phyloP scores from a whole-genome alignment of 352 stramenopile genomes.

The Thalassiosira mediterranea region DNA sequence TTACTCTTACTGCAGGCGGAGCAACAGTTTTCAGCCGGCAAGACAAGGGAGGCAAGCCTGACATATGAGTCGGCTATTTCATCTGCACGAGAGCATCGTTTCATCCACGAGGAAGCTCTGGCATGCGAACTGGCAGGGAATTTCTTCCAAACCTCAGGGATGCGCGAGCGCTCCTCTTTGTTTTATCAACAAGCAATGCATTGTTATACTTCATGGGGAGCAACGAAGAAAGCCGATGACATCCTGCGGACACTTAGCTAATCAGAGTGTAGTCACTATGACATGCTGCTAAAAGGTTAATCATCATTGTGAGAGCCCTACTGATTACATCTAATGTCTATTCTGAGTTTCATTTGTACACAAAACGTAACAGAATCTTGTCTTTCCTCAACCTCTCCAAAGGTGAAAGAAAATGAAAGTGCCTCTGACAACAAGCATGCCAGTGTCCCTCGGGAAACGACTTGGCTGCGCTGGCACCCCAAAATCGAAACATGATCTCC shows the following conservation, averaged over 20 bases:
- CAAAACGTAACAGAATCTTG: too few relatives aligned
- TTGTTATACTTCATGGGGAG: background rate
- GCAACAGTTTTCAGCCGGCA: constrained; percentile 5
- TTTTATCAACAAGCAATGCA: background rate
- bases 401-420: too few relatives aligned
- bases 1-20: constrained; percentile 12
- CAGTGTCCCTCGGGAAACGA: too few relatives aligned
- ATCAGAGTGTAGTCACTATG: background rate
- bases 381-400: too few relatives aligned
- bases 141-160: background rate
- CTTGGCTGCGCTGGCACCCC: too few relatives aligned
- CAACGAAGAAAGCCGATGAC: background rate
- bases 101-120: constrained; percentile 43
- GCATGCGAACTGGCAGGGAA: constrained; percentile 15
- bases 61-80: constrained; percentile 22
- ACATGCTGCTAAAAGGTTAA: background rate
- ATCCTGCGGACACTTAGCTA: background rate
- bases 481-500: too few relatives aligned
- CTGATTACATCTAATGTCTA: too few relatives aligned
- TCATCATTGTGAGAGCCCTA: background rate
- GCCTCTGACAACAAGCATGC: too few relatives aligned
- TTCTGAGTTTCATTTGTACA: too few relatives aligned
- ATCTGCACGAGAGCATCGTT: constrained; percentile 16
- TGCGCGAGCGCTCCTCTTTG: background rate
- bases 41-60: background rate